A percentile compares a stretch with the other conserved stretches of the same genome.
phyloP scores from a whole-genome alignment of 495 filamentous ascomycete genomes.

The Parathielavia appendiculata region DNA sequence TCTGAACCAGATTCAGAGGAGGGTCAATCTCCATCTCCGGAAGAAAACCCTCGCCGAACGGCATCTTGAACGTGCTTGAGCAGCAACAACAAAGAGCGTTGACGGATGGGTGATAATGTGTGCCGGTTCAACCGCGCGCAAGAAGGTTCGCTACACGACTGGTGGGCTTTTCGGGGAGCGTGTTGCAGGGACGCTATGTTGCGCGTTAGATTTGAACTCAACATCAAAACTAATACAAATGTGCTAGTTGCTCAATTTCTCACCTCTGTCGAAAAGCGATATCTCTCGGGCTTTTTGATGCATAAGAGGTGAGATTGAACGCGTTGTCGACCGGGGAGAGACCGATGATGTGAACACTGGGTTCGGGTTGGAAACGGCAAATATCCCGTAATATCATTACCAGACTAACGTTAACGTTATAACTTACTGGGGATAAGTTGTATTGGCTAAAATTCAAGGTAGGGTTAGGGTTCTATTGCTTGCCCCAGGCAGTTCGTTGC shows the following conservation, averaged over 20 bases:
- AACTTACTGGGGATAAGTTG: neutral
- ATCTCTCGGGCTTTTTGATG: neutral
- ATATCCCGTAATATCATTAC: neutral
- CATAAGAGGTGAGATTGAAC: neutral
- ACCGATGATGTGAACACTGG: conserved; percentile 12
- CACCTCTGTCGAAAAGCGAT: neutral
- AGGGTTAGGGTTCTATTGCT: too few relatives aligned
- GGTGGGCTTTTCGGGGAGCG: neutral
- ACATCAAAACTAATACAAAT: neutral
- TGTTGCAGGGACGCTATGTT: neutral
- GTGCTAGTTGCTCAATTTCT: neutral
- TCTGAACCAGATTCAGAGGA: conserved; percentile 17
- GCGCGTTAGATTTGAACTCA: neutral
- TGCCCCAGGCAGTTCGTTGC: too few relatives aligned
- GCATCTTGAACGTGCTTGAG: conserved; percentile 6
- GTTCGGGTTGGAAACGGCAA: conserved; percentile 4
- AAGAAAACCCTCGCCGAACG: conserved; percentile 14
- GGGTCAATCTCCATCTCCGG: conserved; percentile 9
- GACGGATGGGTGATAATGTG: neutral
- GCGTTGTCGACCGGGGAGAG: neutral
- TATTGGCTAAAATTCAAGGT: too few relatives aligned
- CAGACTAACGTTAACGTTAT: neutral
- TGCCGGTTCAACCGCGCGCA: neutral
- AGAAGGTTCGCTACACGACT: neutral
- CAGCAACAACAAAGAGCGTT: neutral